Conservation (phyloP, 2,329 filamentous ascomycete genomes). For the Sclerotinia glacialis region DNA sequence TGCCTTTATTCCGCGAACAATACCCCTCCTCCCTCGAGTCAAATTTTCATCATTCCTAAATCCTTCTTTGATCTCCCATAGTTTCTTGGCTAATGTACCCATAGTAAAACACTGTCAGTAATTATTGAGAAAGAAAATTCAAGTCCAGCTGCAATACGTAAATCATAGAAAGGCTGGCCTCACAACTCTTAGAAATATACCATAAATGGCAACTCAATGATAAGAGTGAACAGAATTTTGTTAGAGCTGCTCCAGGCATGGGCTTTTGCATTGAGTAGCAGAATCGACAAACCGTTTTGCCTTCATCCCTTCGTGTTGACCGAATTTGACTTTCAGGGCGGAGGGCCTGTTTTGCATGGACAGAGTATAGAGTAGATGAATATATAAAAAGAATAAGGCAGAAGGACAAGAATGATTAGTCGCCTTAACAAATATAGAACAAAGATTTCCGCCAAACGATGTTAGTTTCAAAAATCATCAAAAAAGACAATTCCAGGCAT, state of each 20-base stretch:
- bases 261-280: not conserved
- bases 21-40: conserved; percentile 19
- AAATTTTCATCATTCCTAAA: conserved; percentile 18
- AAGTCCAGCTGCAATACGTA: not conserved
- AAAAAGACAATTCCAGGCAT: not conserved
- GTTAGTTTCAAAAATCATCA: conserved; percentile 4
- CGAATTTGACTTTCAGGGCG: not conserved
- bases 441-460: not conserved
- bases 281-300: not conserved
- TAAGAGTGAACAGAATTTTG: not conserved
- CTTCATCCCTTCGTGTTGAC: not conserved
- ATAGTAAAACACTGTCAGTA: not conserved
- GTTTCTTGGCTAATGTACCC: not conserved
- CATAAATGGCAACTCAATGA: not conserved
- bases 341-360: not conserved
- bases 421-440: not conserved
- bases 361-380: not conserved
- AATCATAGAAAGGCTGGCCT: not conserved
- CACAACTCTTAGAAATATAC: not conserved
- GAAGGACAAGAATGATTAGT: not conserved
- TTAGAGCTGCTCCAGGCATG: not conserved
- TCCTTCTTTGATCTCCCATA: conserved; percentile 17
- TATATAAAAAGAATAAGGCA: not conserved
- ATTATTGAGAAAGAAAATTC: not conserved
- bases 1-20: conserved; percentile 20